Conservation (phyloP, 139 green algal species). For the Bryopsis sp. region DNA sequence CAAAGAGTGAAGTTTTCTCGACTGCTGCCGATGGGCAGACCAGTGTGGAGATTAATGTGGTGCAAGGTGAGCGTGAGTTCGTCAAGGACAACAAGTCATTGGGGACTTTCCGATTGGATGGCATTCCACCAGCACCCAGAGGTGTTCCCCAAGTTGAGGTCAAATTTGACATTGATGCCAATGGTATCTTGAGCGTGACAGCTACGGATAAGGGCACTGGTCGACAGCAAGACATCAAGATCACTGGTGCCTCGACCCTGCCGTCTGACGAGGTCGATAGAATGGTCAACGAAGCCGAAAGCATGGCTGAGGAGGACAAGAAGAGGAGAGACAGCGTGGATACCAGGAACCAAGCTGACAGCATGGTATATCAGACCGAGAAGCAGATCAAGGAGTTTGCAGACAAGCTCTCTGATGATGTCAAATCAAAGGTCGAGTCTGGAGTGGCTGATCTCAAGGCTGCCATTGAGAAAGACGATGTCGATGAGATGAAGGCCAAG, state of each 20-base stretch:
- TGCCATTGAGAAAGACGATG: conserved; percentile 50
- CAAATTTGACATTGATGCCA: conserved; percentile 99
- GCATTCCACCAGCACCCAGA: conserved; percentile 89
- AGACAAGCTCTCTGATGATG: conserved; percentile 78
- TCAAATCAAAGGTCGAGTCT: conserved; percentile 80
- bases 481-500: conserved; percentile 74
- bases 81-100: conserved; percentile 95
- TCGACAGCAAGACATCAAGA: conserved; percentile 97
- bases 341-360: conserved; percentile 90
- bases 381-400: conserved; percentile 98
- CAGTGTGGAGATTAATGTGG: conserved; percentile 95
- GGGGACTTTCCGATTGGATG: conserved; percentile 92
- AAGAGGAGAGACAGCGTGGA: conserved; percentile 85
- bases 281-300: conserved; percentile 95
- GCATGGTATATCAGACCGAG: conserved; percentile 87
- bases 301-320: conserved; percentile 88
- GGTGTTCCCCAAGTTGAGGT: conserved; percentile 94
- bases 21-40: conserved; percentile 94
- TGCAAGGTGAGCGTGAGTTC: conserved; percentile 81
- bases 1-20: conserved; percentile 94
- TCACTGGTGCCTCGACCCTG: conserved; percentile 57
- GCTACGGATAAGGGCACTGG: conserved; percentile 92
- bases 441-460: conserved; percentile 68
- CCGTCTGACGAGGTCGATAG: conserved; percentile 77
- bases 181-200: conserved; percentile 91